phyloP scores from a whole-genome alignment of 176 grass and related monocot species.

The Aegilops bicornis region DNA sequence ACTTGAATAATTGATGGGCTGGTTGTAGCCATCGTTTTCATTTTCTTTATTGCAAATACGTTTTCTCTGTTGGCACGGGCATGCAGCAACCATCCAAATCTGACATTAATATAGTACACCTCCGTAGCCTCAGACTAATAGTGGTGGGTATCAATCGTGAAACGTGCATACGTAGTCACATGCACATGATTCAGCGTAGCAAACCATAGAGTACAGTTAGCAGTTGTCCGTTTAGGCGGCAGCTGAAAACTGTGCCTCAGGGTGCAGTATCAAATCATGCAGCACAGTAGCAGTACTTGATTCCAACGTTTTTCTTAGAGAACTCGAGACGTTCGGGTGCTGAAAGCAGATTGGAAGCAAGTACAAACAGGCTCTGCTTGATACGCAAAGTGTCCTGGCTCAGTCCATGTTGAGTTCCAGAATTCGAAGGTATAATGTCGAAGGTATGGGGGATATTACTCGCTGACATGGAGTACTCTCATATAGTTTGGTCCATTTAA shows the following conservation, averaged over 20 bases:
- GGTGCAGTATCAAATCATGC: background rate
- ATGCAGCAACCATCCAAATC: background rate
- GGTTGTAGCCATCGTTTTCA: background rate
- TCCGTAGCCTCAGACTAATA: background rate
- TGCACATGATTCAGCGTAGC: background rate
- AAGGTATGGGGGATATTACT: background rate
- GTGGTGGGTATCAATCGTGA: background rate
- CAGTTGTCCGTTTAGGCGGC: background rate
- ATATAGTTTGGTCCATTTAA: background rate
- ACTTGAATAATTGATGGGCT: background rate
- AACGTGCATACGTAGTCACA: slow-evolving; percentile 20
- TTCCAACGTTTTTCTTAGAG: too few relatives aligned
- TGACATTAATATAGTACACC: background rate
- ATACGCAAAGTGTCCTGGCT: too few relatives aligned
- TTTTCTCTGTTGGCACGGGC: slow-evolving; percentile 21
- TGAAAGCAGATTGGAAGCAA: too few relatives aligned
- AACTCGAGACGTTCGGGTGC: too few relatives aligned
- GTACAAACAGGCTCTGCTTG: too few relatives aligned
- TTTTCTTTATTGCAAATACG: background rate
- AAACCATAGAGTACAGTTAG: background rate
- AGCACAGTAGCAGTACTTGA: too few relatives aligned
- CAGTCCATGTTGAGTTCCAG: too few relatives aligned
- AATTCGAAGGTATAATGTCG: too few relatives aligned
- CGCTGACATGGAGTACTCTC: background rate
- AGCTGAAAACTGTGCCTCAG: background rate